A percentile compares a stretch with the other conserved stretches of the same genome.
Conservation (phyloP, 2,329 filamentous ascomycete genomes). For the Aspergillus ibericus region DNA sequence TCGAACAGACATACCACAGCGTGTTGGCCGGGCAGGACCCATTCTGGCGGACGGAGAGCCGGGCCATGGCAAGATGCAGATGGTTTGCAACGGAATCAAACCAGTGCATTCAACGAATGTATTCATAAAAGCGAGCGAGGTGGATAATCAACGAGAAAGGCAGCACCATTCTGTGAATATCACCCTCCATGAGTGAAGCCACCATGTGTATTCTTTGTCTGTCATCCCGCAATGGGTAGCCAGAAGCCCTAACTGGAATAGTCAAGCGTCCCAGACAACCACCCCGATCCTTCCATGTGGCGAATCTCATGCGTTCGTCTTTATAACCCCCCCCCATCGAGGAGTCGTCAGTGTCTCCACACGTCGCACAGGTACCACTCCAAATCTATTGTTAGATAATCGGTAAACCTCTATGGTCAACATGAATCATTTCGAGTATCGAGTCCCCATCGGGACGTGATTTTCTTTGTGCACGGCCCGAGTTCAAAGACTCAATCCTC, state of each 20-base stretch:
- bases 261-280: not conserved
- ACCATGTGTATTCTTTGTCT: no score
- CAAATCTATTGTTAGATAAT: not conserved
- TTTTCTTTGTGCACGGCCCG: not conserved
- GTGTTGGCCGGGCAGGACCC: conserved; percentile 19
- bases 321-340: not conserved
- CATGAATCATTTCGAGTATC: not conserved
- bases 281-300: not conserved
- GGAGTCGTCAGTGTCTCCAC: not conserved
- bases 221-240: not conserved
- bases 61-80: conserved; percentile 7
- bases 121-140: not conserved
- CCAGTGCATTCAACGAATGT: not conserved
- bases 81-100: not conserved
- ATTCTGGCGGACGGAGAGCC: conserved; percentile 10
- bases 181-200: no score
- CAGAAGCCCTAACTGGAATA: no score
- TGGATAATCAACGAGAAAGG: no score
- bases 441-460: not conserved
- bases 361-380: not conserved
- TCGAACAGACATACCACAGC: conserved; percentile 30
- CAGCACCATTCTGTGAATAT: no score
- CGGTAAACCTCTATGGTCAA: not conserved
- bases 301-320: not conserved
- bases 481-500: not conserved